Evolutionary conservation across 352 stramenopile species (phyloP), one percentile per base, ranked within the genome.

Genomic region (Phytophthora tubulina): DNA sequence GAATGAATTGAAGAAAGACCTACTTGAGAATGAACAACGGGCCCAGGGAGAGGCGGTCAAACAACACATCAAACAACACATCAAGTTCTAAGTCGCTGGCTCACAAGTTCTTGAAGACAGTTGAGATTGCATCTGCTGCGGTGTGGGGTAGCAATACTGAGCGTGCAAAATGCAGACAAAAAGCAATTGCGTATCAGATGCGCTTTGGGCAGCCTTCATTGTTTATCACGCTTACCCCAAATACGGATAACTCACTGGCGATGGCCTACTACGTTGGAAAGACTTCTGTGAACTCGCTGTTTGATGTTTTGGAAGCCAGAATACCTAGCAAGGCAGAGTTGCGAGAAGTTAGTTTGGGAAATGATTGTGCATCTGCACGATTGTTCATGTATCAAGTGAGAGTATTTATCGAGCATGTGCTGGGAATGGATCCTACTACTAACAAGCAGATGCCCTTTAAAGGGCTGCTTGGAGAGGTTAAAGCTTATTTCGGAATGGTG

Each of bases 191-290:
- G 1, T 59, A 60, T 44, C 62, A 69, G 41, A 21, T 35, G n/a
- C 32, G 51, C 4, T 63, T 63, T 21, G 62, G 51, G 3, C 62
- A 69, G 21, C 62, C 62, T 3, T 6, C 51, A 0, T 21, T 69
- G 3, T 69, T 63, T n/a, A 13, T 69, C 4, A 69, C 51, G 4
- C 27, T 69, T n/a, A 69, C 62, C 1, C 50, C 50, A 1, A 69
- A 69, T 11, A 45, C 41, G 0, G 41, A 53, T 32, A 53, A 63
- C 11, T 62, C 62, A 2, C 31, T 69, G 30, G 62, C 14, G 3
- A 57, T 69, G 52, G 51, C 52, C 1, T 30, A 63, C 4, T 69
- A 69, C n/a, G 21, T 39, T 33, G 62, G 62, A 13, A 51, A 42
- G 4, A 13, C 51, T 6, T 68, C 61, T 4, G 41, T 68, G 1